These are phyloP conservation scores for Toxicodendron radicans DNA, from an alignment of 345 rosid genomes.

Conservation along the genomic window DNA sequence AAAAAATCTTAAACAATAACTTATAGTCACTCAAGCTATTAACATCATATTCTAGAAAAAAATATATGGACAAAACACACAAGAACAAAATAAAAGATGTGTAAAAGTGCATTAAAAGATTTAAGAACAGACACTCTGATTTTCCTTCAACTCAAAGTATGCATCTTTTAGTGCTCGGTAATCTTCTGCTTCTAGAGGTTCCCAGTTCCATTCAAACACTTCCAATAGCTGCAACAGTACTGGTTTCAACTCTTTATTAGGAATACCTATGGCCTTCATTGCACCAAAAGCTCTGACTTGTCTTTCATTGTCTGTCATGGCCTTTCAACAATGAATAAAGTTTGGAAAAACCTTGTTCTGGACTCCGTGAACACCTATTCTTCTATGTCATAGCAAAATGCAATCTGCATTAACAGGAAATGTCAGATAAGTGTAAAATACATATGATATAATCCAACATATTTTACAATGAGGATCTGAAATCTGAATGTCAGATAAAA, in stretches of 20 bases:
- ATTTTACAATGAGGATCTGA: no score
- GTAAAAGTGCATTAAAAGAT: background rate
- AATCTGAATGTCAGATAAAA: no score
- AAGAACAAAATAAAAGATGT: background rate
- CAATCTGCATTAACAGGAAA: constrained; percentile 3
- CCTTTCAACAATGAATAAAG: constrained; percentile 25
- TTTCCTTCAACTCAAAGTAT: constrained; percentile 49
- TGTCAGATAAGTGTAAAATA: background rate
- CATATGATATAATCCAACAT: background rate
- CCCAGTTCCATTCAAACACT: constrained; percentile 56
- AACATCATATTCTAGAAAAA: background rate
- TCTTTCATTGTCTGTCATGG: constrained; percentile 31
- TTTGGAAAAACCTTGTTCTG: background rate
- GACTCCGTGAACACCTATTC: background rate
- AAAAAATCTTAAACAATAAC: background rate
- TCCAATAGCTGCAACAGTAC: constrained; percentile 44
- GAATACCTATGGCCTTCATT: constrained; percentile 47
- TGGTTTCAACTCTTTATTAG: constrained; percentile 42
- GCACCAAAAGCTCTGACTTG: constrained; percentile 38
- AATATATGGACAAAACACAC: background rate
- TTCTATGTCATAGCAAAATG: background rate
- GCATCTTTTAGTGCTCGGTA: constrained; percentile 55
- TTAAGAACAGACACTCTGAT: constrained; percentile 25
- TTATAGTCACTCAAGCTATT: background rate
- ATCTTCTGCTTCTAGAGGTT: constrained; percentile 51